phyloP scores from a whole-genome alignment of 176 grass and related monocot genomes.

The Oryza coarctata region DNA sequence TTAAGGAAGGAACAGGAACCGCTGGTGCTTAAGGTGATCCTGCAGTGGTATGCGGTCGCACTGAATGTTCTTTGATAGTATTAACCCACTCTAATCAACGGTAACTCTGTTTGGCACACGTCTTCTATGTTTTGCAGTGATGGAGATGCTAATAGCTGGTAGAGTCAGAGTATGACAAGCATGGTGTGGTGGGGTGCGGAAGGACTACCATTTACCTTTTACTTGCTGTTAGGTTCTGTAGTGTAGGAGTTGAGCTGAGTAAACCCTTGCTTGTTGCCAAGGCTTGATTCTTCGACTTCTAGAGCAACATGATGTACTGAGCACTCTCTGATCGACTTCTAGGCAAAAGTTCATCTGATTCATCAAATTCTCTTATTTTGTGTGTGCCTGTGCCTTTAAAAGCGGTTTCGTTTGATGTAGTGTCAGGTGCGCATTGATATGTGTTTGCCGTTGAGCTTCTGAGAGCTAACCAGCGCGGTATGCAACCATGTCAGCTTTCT shows the following conservation, averaged over 20 bases:
- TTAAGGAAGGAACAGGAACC: neutral
- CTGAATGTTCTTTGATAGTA: neutral
- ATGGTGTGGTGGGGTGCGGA: neutral
- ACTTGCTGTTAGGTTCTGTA: neutral
- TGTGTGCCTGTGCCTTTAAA: neutral
- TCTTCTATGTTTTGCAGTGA: constrained; percentile 8
- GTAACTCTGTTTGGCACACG: neutral
- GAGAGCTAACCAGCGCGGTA: neutral
- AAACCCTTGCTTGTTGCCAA: neutral
- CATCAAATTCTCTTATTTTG: neutral
- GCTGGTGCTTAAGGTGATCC: neutral
- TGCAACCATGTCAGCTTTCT: neutral
- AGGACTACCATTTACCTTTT: neutral
- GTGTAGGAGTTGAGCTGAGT: neutral
- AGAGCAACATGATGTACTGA: neutral
- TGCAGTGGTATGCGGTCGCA: constrained; percentile 2
- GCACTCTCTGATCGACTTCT: no score
- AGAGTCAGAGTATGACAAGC: neutral
- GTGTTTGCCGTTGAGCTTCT: neutral
- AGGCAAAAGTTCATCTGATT: neutral
- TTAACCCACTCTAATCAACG: neutral
- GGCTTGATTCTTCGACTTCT: neutral
- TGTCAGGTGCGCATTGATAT: neutral
- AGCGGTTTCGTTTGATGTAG: neutral
- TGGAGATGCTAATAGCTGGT: constrained; percentile 5